Base-by-base conservation (phyloP, 495 filamentous ascomycete genomes). In the Stereocaulon alpinum region DNA sequence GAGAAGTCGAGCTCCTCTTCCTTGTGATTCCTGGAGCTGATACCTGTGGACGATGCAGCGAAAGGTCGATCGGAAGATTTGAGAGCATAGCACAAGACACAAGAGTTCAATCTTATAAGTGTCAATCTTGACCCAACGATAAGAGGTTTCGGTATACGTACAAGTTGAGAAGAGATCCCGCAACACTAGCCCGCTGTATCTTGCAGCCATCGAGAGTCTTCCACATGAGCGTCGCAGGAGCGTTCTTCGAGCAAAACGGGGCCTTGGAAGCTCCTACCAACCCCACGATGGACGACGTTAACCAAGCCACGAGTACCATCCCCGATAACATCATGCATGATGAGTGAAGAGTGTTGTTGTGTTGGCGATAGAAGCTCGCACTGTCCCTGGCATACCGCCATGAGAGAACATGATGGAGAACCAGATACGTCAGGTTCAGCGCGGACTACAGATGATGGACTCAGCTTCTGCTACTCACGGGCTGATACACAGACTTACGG, bases 11-110 rank as follows among this genome's bases (percentile, higher is more conserved):
- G 15, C 40, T 63, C 49, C 27, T 59, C 61, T 30, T 30, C 42
- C 4, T 12, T 30, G 32, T 30, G 18, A 15, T 42, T 49, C 24
- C 24, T 20, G 11, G 15, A 10, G 7, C 50, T 59, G 24, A 60
- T 37, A 32, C 61, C 61, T 12, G 30, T 20, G 6, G 60, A 51
- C 10, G 61, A 63, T 44, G 61, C 57, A 44, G 61, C 61, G 43
- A 63, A 63, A 3, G 61, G 52, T 32, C 45, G 52, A 34, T 56
- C 54, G 3, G 53, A 45, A 29, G 27, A 32, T 32, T 49, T 51
- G 15, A 61, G 40, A 24, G 52, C 44, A 42, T 56, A 56, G 17
- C 56, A 42, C 0, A 61, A 12, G 18, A 57, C 42, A 27, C 59
- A 53, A 6, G 59, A 56, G 15, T 29, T 37, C n/a, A 61, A 22